phyloP scores from a whole-genome alignment of 768 basidiomycete species.

The Termitomyces sp. region DNA sequence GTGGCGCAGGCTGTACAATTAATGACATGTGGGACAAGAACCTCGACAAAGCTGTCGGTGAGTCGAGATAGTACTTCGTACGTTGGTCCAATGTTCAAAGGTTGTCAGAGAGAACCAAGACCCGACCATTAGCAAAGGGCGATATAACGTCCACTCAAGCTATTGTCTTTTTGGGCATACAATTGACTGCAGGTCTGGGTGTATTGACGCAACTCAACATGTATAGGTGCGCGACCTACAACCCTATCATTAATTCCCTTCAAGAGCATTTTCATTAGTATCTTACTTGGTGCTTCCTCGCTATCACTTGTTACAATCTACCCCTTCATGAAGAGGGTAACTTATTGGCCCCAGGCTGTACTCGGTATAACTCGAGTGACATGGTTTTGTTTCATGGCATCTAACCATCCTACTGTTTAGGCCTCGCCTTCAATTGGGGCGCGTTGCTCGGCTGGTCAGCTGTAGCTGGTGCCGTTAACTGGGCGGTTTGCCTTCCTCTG shows the following conservation, averaged over 20 bases:
- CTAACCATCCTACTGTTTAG: slow-evolving; percentile 35
- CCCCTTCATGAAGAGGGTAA: slow-evolving; percentile 96
- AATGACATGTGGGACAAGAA: slow-evolving; percentile 99
- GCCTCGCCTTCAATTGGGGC: slow-evolving; percentile 97
- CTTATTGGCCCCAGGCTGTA: slow-evolving; percentile 95
- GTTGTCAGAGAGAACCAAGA: slow-evolving; percentile 75
- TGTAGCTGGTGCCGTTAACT: slow-evolving; percentile 76
- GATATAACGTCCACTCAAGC: slow-evolving; percentile 78
- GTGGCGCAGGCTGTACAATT: slow-evolving; percentile 97
- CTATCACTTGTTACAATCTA: slow-evolving; percentile 85
- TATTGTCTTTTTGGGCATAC: slow-evolving; percentile 74
- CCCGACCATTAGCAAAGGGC: slow-evolving; percentile 84
- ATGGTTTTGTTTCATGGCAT: background rate
- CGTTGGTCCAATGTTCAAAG: background rate
- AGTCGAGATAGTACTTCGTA: slow-evolving; percentile 15
- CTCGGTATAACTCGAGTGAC: slow-evolving; percentile 59
- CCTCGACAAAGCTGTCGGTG: slow-evolving; percentile 90
- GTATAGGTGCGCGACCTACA: slow-evolving; percentile 73
- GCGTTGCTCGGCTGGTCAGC: slow-evolving; percentile 96
- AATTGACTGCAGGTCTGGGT: slow-evolving; percentile 79
- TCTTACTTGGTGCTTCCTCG: slow-evolving; percentile 89
- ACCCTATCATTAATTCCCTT: background rate
- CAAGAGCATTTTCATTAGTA: slow-evolving; percentile 44
- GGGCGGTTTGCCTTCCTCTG: slow-evolving; percentile 81
- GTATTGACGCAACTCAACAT: slow-evolving; percentile 90